These are phyloP conservation scores for Taiozyma sp. DNA, from an alignment of 1,139 yeast species.

Conservation along the genomic window DNA sequence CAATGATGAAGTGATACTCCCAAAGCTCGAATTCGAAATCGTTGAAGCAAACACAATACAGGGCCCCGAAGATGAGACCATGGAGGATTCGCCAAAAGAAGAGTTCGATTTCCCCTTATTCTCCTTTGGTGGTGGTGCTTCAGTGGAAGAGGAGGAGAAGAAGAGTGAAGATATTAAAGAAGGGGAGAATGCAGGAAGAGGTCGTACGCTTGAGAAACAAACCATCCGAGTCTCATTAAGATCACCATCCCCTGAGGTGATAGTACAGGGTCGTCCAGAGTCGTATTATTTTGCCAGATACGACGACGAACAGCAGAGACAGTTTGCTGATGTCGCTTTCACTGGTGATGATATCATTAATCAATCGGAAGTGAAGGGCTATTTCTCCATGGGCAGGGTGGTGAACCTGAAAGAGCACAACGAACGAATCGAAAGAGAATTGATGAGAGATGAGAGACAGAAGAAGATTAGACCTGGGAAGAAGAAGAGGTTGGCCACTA, in stretches of 20 bases:
- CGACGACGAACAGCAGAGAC: conserved; percentile 28
- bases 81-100: conserved; percentile 27
- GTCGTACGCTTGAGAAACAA: conserved; percentile 13
- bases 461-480: conserved; percentile 42
- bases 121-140: conserved; percentile 25
- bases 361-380: conserved; percentile 5
- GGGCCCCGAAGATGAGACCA: conserved; percentile 11
- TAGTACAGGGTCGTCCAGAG: conserved; percentile 44
- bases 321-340: conserved; percentile 42
- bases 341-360: conserved; percentile 34
- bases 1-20: conserved; percentile 23
- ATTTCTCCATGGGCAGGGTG: conserved; percentile 26
- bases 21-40: conserved; percentile 47
- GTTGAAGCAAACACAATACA: conserved; percentile 32
- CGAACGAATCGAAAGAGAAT: conserved; percentile 28
- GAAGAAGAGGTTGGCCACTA: conserved; percentile 43
- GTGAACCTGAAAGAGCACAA: conserved; percentile 41
- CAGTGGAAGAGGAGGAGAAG: not conserved
- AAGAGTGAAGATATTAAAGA: conserved; percentile 20
- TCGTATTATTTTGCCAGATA: conserved; percentile 46
- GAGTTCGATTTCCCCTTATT: conserved; percentile 60
- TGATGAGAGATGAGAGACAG: conserved; percentile 16
- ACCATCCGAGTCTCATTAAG: conserved; percentile 42
- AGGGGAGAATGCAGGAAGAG: conserved; percentile 9
- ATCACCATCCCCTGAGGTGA: conserved; percentile 39